Base-by-base conservation (phyloP, 345 rosid species). In the Tarenaya hassleriana region DNA sequence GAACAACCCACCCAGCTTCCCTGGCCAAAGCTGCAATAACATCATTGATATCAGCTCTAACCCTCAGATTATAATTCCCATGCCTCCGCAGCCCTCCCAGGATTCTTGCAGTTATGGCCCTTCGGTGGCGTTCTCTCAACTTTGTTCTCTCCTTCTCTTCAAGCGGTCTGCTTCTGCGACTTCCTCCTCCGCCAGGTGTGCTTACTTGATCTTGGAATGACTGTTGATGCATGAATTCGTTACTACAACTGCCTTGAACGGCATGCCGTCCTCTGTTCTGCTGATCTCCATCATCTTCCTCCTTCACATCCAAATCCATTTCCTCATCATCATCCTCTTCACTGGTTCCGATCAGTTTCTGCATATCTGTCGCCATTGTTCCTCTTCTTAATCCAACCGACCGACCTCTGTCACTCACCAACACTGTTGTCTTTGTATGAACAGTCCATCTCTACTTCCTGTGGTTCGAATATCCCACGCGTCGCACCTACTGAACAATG, bases 1-100 rank as follows among this genome's bases (percentile, higher is more conserved):
- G 94, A 71, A 94, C 99, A 63, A 86, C 94, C 99, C 99, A 88
- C 16, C 97, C 97, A 74, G 99, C 99, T 76, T 94, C 99, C 72
- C 95, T 86, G 3, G 99, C 99, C 73, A 94, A 74, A 64, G 99
- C 99, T 18, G 95, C 94, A 49, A 94, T 94, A 44, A 94, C 99
- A 65, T 94, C 99, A 52, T 94, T 94, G 21, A 88, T 94, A 73
- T 94, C 99, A 62, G 99, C 99, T 70, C 99, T 85, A 46, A 94
- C 97, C 69, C 97, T 81, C 12, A 94, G 85, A 72, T 94, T 94
- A 80, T 94, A 94, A 67, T 94, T 88, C 47, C 99, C 99, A 63
- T 88, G 97, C 71, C 92, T 86, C 53, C 97, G 73, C 41, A 94
- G 70, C 52, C 99, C 99, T 10, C 95, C 95, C 68, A 94, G 63